Conservation (phyloP, 495 filamentous ascomycete genomes). For the Talaromyces ruber region DNA sequence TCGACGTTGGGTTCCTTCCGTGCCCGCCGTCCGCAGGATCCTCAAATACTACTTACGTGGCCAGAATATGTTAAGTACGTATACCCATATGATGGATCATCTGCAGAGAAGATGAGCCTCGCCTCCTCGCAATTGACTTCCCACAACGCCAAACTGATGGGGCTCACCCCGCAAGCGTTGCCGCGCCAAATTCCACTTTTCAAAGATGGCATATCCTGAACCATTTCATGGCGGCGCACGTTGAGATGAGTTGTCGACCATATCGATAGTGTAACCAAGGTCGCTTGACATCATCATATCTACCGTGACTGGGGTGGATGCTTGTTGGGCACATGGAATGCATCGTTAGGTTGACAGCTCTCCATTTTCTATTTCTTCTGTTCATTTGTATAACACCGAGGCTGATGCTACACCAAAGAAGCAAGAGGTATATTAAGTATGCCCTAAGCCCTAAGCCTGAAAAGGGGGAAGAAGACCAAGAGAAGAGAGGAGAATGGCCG, state of each 20-base stretch:
- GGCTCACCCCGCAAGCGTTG: not conserved
- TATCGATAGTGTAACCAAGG: not conserved
- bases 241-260: not conserved
- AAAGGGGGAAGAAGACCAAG: not conserved
- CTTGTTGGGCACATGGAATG: too few relatives aligned
- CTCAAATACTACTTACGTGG: not conserved
- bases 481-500: not conserved
- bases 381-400: not conserved
- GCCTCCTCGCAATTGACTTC: too few relatives aligned
- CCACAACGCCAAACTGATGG: too few relatives aligned
- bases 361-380: not conserved
- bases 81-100: too few relatives aligned
- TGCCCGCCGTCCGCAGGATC: not conserved
- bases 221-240: not conserved
- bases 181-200: too few relatives aligned
- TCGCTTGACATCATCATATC: not conserved
- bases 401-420: not conserved
- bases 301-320: too few relatives aligned
- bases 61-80: not conserved
- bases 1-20: too few relatives aligned
- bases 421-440: not conserved
- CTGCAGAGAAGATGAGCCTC: too few relatives aligned
- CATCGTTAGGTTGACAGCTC: not conserved
- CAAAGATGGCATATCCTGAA: too few relatives aligned
- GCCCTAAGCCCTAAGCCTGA: not conserved